Base-by-base conservation (phyloP, 805 yeast species). In the Danielia reshetovae region DNA sequence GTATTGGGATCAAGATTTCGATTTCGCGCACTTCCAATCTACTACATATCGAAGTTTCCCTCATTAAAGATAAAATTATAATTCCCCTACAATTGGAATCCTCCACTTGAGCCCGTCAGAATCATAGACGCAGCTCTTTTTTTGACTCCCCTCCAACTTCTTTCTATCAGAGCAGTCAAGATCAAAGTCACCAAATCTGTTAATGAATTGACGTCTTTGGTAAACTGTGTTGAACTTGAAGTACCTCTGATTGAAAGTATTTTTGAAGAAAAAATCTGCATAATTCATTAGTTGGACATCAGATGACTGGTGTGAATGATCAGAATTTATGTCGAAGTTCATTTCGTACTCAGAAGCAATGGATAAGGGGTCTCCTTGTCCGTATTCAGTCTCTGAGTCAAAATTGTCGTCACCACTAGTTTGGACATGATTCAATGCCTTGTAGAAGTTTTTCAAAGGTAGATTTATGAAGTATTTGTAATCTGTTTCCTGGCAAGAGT, bases 401-500 rank as follows among this genome's bases (percentile, higher is more conserved):
- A 39, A 27, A 25, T 44, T 39, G 25, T 45, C 52, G 15, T 35
- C 36, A 7, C 52, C 57, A 5, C 56, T 57, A 37, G 51, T 55
- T 35, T 64, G 69, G 13, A 59, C 62, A 29, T 52, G 43, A 30
- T 69, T 60, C 27, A 75, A 55, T 2, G 74, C 73, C 41, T 66
- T 67, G 50, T 72, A 73, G 7, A 74, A 53, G 29, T 66, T 64
- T 34, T 72, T 71, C 26, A 74, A 51, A 4, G 75, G 66, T 6
- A 66, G 45, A 43, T 75, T 72, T 12, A 74, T 67, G 42, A 74
- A 49, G 42, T 52, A 40, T 54, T 69, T 52, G 43, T 62, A 67
- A 38, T 67, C 60, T 1, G 65, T 62, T 38, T 66, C 70, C 29
- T 59, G 55, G 18, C 65, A 60, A 4, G 70, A 49, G 35, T 66